Conservation (phyloP, 306 rosid species). For the Quercus mongolica region DNA sequence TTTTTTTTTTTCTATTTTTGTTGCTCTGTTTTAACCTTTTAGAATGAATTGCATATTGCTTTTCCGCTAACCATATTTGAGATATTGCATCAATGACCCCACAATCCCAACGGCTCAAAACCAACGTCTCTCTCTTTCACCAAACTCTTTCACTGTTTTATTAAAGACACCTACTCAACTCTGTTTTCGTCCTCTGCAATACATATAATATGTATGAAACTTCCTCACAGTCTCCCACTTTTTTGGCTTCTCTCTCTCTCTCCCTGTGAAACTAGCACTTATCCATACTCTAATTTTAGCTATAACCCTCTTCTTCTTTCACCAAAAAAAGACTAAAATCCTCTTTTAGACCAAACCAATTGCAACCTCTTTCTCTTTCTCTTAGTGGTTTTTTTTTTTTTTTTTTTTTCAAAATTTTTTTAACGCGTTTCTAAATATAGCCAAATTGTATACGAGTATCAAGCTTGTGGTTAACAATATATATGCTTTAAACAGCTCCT, state of each 20-base stretch:
- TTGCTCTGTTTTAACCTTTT: neutral
- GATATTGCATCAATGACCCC: constrained; percentile 16
- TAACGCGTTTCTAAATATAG: constrained; percentile 10
- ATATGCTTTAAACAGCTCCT: constrained; percentile 7
- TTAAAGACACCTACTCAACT: neutral
- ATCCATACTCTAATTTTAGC: neutral
- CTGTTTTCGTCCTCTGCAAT: constrained; percentile 10
- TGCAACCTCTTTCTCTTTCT: neutral
- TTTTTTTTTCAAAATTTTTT: neutral
- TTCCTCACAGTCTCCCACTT: neutral
- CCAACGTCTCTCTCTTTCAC: constrained; percentile 32
- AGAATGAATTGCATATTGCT: neutral
- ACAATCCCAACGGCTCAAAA: constrained; percentile 27
- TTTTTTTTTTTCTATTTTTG: too few relatives aligned
- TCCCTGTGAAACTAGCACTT: neutral
- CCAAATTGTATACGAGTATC: neutral
- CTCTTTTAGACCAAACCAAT: neutral
- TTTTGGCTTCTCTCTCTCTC: neutral
- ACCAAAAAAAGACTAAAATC: neutral
- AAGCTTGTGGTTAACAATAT: neutral
- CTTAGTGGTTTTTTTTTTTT: neutral
- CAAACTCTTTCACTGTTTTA: constrained; percentile 24
- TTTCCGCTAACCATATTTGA: neutral
- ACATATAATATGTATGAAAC: neutral
- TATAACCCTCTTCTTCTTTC: neutral